Evolutionary conservation across 1,284 basidiomycete genomes (phyloP).

Genomic region (Phellopilus nigrolimitatus): DNA sequence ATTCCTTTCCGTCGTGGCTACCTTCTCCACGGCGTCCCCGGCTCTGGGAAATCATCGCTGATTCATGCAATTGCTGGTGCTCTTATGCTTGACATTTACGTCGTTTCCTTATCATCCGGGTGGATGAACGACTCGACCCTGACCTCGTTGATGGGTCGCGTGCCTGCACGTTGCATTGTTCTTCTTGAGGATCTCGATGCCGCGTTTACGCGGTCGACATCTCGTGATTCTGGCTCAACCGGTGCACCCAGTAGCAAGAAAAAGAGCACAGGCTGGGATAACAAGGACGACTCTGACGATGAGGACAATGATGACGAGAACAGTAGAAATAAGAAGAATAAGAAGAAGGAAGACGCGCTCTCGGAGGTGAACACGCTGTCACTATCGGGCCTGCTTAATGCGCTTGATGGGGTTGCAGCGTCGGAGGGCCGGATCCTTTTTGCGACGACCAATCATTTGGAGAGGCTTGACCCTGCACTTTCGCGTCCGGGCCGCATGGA

Average conservation of each 20-base stretch:
- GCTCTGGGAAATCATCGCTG: conserved; percentile 76
- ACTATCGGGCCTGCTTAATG: conserved; percentile 77
- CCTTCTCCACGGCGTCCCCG: conserved; percentile 75
- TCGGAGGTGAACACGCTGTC: conserved; percentile 77
- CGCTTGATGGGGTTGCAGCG: conserved; percentile 82
- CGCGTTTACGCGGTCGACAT: conserved; percentile 60
- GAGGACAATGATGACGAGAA: conserved; percentile 31
- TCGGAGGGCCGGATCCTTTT: conserved; percentile 80
- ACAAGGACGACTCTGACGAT: conserved; percentile 29
- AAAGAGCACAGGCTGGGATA: conserved; percentile 38
- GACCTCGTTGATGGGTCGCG: conserved; percentile 73
- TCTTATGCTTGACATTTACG: conserved; percentile 75
- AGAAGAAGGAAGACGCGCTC: conserved; percentile 52
- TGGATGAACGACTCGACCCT: conserved; percentile 78
- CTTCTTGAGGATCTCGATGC: conserved; percentile 82
- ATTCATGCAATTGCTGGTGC: conserved; percentile 83
- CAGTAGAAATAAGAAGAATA: conserved; percentile 32
- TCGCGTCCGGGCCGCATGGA: conserved; percentile 86
- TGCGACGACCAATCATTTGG: conserved; percentile 84
- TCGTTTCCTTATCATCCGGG: conserved; percentile 68
- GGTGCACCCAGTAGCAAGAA: conserved; percentile 53
- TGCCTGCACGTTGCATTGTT: conserved; percentile 78
- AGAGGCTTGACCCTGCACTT: conserved; percentile 76
- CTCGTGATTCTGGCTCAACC: conserved; percentile 33
- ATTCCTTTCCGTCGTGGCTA: conserved; percentile 85